Conservation (phyloP, 1,139 yeast genomes). For the Meyerozyma carpophila region DNA sequence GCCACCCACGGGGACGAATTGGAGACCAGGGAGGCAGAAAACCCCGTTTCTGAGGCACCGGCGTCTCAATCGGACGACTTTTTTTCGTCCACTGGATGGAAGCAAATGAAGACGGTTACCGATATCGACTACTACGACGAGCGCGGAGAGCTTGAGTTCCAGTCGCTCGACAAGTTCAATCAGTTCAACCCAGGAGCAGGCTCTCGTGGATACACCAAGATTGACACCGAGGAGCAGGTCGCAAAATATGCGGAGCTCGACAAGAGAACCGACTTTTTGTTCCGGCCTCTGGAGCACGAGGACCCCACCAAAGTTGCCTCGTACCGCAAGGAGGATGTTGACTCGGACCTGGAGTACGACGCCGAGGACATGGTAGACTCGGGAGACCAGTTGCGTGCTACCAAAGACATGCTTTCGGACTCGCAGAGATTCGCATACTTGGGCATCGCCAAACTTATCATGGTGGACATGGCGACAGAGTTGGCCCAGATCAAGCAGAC, state of each 20-base stretch:
- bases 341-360: conserved; percentile 17
- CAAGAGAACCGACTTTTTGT: conserved; percentile 77
- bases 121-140: conserved; percentile 49
- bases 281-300: conserved; percentile 29
- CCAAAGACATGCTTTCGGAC: conserved; percentile 76
- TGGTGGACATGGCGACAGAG: conserved; percentile 77
- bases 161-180: conserved; percentile 17
- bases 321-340: conserved; percentile 19
- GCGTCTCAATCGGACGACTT: conserved; percentile 28
- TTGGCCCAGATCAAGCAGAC: conserved; percentile 58
- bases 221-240: conserved; percentile 85
- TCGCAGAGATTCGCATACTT: conserved; percentile 88
- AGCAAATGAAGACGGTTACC: conserved; percentile 47
- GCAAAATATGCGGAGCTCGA: conserved; percentile 70
- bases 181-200: conserved; percentile 15
- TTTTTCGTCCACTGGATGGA: conserved; percentile 41
- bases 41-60: conserved; percentile 1
- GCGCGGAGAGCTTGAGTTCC: conserved; percentile 43
- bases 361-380: conserved; percentile 43
- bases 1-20: no score
- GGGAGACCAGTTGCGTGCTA: conserved; percentile 65
- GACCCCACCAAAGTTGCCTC: conserved; percentile 1
- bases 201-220: conserved; percentile 73
- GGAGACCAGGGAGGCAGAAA: conserved; percentile 4
- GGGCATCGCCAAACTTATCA: conserved; percentile 72